Base-by-base conservation (phyloP, 2,329 filamentous ascomycete species). In the Penicillium verrucosum region DNA sequence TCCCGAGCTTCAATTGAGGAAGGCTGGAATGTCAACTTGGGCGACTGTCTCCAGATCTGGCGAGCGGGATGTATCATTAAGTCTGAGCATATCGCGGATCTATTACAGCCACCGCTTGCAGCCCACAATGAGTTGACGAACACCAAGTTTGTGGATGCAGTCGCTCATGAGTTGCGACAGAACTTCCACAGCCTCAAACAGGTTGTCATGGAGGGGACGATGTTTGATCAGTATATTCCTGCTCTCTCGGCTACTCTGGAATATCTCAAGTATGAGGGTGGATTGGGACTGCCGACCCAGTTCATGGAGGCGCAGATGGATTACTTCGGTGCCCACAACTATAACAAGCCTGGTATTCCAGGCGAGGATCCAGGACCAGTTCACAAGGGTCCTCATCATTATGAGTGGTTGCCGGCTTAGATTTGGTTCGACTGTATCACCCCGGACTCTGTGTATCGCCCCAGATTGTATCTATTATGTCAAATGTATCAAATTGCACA, bases 241-340 rank as follows among this genome's bases (percentile, higher is more conserved):
- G 80, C 82, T 1, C 70, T 90, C 47, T 81, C 81, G 36, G 81
- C 85, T 1, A 86, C 79, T 1, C 67, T 90, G 51, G 87, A 89
- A 62, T 89, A 87, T 65, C 73, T 86, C 64, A 89, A 90, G 72
- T 86, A 86, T 51, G 79, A 79, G 29, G 82, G 79, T 1, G 82
- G 81, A 16, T 82, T 80, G 3, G 80, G 81, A 57, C 69, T 90
- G 32, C 87, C 87, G 0, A 89, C 86, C 4, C 80, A 82, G 55
- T 89, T 90, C 66, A 86, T 87, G 74, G 86, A 89, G 71, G 86
- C 86, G 0, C 81, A 90, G 74, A 74, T 90, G 69, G 86, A 89
- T 67, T 89, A 85, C 65, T 90, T 90, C 68, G 87, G 87, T 0
- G 79, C 81, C 37, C 86, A 89, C 69, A 83, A 82, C 74, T 89